phyloP scores from a whole-genome alignment of 768 basidiomycete genomes.

The Phlebiopsis gigantea region DNA sequence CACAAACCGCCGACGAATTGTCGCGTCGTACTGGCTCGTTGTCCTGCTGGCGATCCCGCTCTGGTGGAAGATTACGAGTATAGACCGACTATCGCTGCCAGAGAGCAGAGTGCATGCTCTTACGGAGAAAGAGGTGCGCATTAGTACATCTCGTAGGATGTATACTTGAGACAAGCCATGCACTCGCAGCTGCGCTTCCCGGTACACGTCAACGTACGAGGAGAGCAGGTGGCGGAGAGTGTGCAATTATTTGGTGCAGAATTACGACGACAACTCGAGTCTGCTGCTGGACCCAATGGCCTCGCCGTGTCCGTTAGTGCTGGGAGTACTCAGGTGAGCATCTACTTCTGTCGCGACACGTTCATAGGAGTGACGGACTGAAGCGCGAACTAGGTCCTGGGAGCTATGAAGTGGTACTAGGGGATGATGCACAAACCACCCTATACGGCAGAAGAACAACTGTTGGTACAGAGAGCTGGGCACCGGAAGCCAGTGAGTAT shows the following conservation, averaged over 20 bases:
- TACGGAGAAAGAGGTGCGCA: slow-evolving; percentile 30
- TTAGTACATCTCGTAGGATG: neutral
- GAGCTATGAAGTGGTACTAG: neutral
- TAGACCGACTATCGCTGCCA: slow-evolving; percentile 76
- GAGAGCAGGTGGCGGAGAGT: neutral
- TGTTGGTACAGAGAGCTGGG: neutral
- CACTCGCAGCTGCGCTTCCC: slow-evolving; percentile 14
- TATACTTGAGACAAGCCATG: neutral
- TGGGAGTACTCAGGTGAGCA: neutral
- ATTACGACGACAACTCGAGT: neutral
- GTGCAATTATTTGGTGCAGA: neutral
- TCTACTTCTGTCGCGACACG: neutral
- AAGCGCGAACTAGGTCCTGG: neutral
- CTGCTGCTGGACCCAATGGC: neutral
- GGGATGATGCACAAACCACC: neutral
- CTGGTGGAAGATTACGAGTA: slow-evolving; percentile 94
- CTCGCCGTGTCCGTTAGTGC: neutral
- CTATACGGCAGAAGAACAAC: neutral
- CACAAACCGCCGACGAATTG: slow-evolving; percentile 49
- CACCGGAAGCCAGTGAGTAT: neutral
- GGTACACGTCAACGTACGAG: neutral
- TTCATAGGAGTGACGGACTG: neutral
- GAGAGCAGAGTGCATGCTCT: slow-evolving; percentile 50
- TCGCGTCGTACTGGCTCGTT: slow-evolving; percentile 73
- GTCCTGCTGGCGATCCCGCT: slow-evolving; percentile 77